Base-by-base conservation (phyloP, 2,329 filamentous ascomycete genomes). In the Arthrobotrys sinensis region DNA sequence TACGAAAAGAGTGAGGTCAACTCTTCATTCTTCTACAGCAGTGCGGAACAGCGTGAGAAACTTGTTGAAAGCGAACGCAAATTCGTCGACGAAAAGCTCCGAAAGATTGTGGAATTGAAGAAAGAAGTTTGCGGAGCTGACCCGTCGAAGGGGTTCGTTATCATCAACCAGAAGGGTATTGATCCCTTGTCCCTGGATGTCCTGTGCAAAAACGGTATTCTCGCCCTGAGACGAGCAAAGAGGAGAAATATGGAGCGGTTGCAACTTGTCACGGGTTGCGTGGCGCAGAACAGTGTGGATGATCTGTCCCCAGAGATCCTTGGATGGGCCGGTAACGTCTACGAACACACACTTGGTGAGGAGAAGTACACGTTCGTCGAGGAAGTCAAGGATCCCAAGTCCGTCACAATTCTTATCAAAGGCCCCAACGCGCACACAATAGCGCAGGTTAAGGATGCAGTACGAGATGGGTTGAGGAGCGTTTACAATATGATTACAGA, bases 401-500 rank as follows among this genome's bases (percentile, higher is more conserved):
- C 95, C 0, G 96, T 99, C 55, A 99, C 96, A 14, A 88, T 99
- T 36, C 88, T 99, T 83, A 98, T 99, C 88, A 99, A 98, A 88
- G 96, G 81, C 24, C 96, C 96, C 80, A 99, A 99, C 86, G 88
- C 91, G 83, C 96, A 99, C 87, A 98, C 95, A 79, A 99, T 99
- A 82, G 91, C 92, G 12, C 96, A 99, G 85, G 94, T 99, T 83
- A 97, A 94, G 81, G 96, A 99, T 84, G 96, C 96, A 1, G 96
- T 98, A 52, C 90, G 96, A 67, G 96, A 99, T 84, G 96, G 96
- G 80, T 88, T 99, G 81, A 90, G 96, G 83, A 97, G 93, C 84
- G 96, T 98, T 62, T 98, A 97, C 89, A 99, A 99, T 88, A 97
- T 97, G 88, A 98, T 99, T 84, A 95, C 98, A n/a, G 96, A 99